Evolutionary conservation across 1,284 basidiomycete genomes (phyloP), one percentile per base, ranked within the genome.

Genomic region (Vanrija sp.): DNA sequence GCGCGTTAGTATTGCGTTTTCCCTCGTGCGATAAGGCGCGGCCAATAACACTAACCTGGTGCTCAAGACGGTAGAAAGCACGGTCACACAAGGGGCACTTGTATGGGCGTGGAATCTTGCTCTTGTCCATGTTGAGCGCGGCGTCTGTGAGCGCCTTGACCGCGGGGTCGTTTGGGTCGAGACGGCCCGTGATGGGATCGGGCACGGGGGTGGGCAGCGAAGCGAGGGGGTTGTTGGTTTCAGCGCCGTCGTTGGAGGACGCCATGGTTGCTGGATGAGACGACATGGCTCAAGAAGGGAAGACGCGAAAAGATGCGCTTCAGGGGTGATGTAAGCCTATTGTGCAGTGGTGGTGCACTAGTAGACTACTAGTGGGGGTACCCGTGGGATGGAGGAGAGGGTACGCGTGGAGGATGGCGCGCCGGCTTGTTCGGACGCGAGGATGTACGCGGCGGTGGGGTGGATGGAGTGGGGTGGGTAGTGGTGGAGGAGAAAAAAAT

Each of bases 1-100:
- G 31, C 31, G 31, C 12, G 31, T 31, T 14, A 31, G 31, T 31
- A 31, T n/a, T 25, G 18, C 36, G 31, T 31, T 4, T 31, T 31
- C 12, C 31, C 9, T 31, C 31, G 36, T 39, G 24, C 31, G 9
- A 19, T 46, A 19, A 31, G 31, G 31, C 6, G 12, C 31, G 31
- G 31, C 31, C 31, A 31, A 16, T 37, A 49, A 45, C 16, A 78
- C 83, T 59, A 64, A 89, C 91, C 83, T 92, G 90, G 75, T 96
- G 92, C 75, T 95, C 92, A 19, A 95, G 82, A 54, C 92, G 81
- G 72, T 88, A 91, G 75, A 95, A 95, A 0, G 90, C 89, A 19
- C 89, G 81, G 46, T 89, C 89, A 69, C 92, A 95, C n/a, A 89
- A 80, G 0, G 91, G 91, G 73, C 92, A 97, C 71, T 95, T 96